Conservation (phyloP, 345 rosid species). For the Hibiscus trionum region DNA sequence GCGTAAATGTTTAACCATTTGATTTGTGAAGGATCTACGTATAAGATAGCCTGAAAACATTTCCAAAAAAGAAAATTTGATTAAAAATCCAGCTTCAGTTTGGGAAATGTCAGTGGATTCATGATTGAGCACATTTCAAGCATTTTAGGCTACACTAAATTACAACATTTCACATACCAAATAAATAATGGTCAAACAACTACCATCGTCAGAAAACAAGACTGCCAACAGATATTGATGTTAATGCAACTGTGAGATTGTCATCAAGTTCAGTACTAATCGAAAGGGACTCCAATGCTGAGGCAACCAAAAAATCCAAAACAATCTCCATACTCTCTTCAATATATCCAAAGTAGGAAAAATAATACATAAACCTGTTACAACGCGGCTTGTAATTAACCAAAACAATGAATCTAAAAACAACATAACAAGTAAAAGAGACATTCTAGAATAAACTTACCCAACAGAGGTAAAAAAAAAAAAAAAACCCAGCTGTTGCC, state of each 20-base stretch:
- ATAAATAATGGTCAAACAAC: not conserved
- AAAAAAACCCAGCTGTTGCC: constrained; percentile 68
- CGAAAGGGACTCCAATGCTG: constrained; percentile 76
- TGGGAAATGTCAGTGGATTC: not conserved
- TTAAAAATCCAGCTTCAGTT: not conserved
- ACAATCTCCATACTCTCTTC: constrained; percentile 41
- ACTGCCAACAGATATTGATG: constrained; percentile 54
- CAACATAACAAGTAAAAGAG: not conserved
- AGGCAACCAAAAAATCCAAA: constrained; percentile 50
- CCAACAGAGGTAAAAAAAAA: constrained; percentile 59
- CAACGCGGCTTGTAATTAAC: constrained; percentile 6
- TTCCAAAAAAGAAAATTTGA: not conserved
- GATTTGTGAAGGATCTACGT: too few relatives aligned
- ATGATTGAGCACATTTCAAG: not conserved
- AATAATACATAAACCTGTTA: constrained; percentile 62
- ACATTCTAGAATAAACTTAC: constrained; percentile 21
- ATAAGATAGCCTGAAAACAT: too few relatives aligned
- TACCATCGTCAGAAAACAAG: constrained; percentile 31
- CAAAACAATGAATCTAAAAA: not conserved
- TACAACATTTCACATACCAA: not conserved
- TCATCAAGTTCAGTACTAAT: constrained; percentile 74
- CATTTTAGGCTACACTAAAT: not conserved
- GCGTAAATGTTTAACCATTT: too few relatives aligned
- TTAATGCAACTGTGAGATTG: constrained; percentile 71
- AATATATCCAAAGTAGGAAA: constrained; percentile 60